Evolutionary conservation across 345 rosid species (phyloP), one percentile per base, ranked within the genome.

Genomic region (Euclidium syriacum): DNA sequence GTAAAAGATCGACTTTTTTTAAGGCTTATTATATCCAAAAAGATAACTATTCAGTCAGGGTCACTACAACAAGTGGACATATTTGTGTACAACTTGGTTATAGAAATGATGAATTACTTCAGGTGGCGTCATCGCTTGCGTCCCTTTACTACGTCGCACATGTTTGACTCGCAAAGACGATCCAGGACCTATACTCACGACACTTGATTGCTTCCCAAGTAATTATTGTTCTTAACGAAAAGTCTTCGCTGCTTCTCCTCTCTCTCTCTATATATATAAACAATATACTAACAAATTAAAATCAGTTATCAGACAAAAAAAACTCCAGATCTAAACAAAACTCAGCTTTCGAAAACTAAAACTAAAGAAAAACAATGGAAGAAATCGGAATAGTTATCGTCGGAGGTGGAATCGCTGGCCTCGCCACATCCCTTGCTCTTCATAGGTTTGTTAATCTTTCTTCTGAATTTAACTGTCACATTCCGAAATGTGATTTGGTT

Each of bases 321-420:
- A 47, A 35, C 33, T 27, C 3, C 2, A 62, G 26, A 70, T 62
- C 62, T 53, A 2, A 54, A 27, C n/a, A n/a, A 0, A 32, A 49
- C 10, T 32, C 16, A 49, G n/a, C 3, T 35, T 23, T 46, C 6
- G 24, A 14, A 11, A 7, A n/a, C n/a, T n/a, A n/a, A 48, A 11
- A 48, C 7, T 2, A 15, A 48, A 24, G 40, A 25, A 3, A 9
- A 17, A 1, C 22, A 25, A 72, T 72, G 76, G 79, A 75, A 58
- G 78, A 72, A 25, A 29, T 48, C 18, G 79, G 74, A 9, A 52
- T 82, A 3, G 82, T 80, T 2, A 76, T 82, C 4, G 79, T 71
- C 3, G 90, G 87, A 4, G 90, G 90, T 2, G 87, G 86, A 12
- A 81, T 79, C 16, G 78, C 85, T 54, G 92, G 86, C 7, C 78